Evolutionary conservation across 2,329 filamentous ascomycete species (phyloP), one percentile per base, ranked within the genome.

Genomic region (Arthrobotrys entomopaga): DNA sequence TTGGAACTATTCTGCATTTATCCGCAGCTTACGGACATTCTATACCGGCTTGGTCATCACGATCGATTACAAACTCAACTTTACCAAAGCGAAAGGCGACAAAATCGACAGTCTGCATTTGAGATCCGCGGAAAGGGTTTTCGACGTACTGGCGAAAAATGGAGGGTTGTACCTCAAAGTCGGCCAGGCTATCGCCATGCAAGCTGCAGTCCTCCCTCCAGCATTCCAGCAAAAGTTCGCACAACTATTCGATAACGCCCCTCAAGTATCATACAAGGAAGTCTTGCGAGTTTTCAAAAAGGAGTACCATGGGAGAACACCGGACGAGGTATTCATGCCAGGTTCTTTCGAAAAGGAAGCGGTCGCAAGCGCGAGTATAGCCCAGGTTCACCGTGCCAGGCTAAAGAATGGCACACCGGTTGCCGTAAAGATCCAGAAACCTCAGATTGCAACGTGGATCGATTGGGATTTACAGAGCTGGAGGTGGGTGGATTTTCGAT

Each of bases 171-270:
- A 98, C 80, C 85, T 98, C 80, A 99, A 99, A 85, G 97, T 99
- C 70, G 95, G 95, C 0, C 95, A 99, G 84, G 95, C 95, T 3
- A 94, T 99, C 77, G 95, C 94, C 13, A 98, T 98, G 95, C 95
- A 99, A 84, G 94, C 91, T 77, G 94, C 94, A 0, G 89, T 98
- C 24, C 83, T 99, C 75, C 95, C 95, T 24, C 91, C 93, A 0
- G 93, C 97, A 82, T 98, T 98, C 79, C 93, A 97, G 84, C 89
- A 90, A 79, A 98, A 97, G 93, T 99, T 99, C 80, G 86, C 90
- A 20, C 87, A 90, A 79, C 97, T 99, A 92, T 99, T 98, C 81
- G 95, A 98, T 80, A 94, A 98, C 83, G 95, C 95, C 76, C 93
- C 94, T 42, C 93, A 97, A 84, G 95, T 96, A 80, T 85, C 86